phyloP scores from a whole-genome alignment of 371 early-diverging fungal species.

The Rhizopus stolonifer region DNA sequence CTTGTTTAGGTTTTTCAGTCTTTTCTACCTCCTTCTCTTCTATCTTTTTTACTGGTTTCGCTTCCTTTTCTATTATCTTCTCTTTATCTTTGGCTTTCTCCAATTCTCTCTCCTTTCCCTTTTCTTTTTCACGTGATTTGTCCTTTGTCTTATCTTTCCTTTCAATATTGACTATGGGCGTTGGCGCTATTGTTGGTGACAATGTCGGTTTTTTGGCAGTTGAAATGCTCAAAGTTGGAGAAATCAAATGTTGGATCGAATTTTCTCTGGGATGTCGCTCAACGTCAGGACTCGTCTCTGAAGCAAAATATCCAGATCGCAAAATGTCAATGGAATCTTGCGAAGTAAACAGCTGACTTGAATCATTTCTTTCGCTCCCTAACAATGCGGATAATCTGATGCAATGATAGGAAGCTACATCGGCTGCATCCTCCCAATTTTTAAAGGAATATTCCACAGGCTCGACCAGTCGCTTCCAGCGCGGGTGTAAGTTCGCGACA shows the following conservation, averaged over 20 bases:
- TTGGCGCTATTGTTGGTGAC: neutral
- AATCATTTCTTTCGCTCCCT: slow-evolving; percentile 16
- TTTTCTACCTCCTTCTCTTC: neutral
- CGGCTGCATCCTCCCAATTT: slow-evolving; percentile 26
- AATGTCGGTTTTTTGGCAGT: neutral
- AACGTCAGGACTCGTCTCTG: slow-evolving; percentile 3
- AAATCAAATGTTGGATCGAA: slow-evolving; percentile 6
- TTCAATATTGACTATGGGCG: neutral
- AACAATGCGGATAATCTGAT: slow-evolving; percentile 19
- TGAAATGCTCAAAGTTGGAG: neutral
- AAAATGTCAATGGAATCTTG: slow-evolving; percentile 14
- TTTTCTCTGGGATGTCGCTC: neutral
- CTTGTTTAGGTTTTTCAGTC: neutral
- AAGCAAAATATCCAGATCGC: slow-evolving; percentile 21
- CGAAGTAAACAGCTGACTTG: slow-evolving; percentile 10
- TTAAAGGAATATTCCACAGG: slow-evolving; percentile 19
- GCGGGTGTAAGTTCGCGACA: slow-evolving; percentile 29
- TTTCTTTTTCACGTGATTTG: neutral
- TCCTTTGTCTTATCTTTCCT: neutral
- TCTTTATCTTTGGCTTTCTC: neutral
- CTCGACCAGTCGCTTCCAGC: slow-evolving; percentile 34
- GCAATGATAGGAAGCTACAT: slow-evolving; percentile 23
- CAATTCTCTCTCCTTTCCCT: no score
- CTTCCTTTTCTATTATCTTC: neutral
- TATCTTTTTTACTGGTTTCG: neutral